These are phyloP conservation scores for Emydomyces testavorans DNA, from an alignment of 2,329 filamentous ascomycete species.

Conservation along the genomic window DNA sequence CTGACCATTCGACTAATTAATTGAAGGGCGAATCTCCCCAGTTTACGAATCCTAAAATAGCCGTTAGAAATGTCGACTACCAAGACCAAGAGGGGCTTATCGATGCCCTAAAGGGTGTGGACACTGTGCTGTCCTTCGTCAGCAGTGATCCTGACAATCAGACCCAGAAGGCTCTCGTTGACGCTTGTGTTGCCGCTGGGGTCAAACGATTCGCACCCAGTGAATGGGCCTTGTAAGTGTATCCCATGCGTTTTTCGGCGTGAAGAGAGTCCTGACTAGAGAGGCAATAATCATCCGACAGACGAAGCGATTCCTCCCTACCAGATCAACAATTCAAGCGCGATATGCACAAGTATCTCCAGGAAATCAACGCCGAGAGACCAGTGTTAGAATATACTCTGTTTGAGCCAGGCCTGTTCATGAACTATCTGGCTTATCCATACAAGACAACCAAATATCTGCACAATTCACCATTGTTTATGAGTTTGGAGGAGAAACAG, in stretches of 20 bases:
- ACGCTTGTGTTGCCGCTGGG: constrained; percentile 29
- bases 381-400: constrained; percentile 45
- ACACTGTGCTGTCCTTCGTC: constrained; percentile 44
- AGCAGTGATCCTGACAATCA: constrained; percentile 15
- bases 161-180: constrained; percentile 29
- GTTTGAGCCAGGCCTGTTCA: constrained; percentile 45
- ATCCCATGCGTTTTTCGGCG: too few relatives aligned
- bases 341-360: constrained; percentile 39
- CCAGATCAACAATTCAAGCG: not conserved
- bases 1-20: too few relatives aligned
- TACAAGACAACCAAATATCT: constrained; percentile 10
- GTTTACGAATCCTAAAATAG: not conserved
- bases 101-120: constrained; percentile 34
- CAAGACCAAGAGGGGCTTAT: constrained; percentile 30
- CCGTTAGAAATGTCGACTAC: constrained; percentile 36
- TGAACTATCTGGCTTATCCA: constrained; percentile 46
- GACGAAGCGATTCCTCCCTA: not conserved
- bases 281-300: too few relatives aligned
- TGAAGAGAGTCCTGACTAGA: too few relatives aligned
- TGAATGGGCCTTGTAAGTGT: constrained; percentile 22
- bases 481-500: constrained; percentile 23
- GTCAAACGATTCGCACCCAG: constrained; percentile 34
- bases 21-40: not conserved
- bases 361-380: constrained; percentile 39
- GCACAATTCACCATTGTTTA: constrained; percentile 27